Evolutionary conservation across 805 yeast species (phyloP), one percentile per base, ranked within the genome.

Genomic region (Candida palmyrensis): DNA sequence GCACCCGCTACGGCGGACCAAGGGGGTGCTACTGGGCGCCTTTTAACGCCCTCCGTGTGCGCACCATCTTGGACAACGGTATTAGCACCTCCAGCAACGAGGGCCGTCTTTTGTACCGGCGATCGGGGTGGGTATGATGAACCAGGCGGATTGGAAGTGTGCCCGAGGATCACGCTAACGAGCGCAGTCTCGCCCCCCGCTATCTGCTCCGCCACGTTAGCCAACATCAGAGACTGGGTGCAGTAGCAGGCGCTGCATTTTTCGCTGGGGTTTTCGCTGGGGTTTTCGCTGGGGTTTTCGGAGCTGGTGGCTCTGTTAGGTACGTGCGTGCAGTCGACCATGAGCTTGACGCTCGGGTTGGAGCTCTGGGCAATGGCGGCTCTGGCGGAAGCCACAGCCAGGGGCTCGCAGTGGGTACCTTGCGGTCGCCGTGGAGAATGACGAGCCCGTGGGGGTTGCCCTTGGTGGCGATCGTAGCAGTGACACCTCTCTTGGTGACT

Each of bases 241-340:
- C 79, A 76, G 79, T 76, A 88, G 67, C 92, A 92, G 66, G 92
- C 92, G 62, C 73, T 79, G 24, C 97, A 88, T 72, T 92, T 92
- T 50, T 97, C 98, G n/a, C n/a, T n/a, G n/a, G n/a, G n/a, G n/a
- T n/a, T n/a, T n/a, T n/a, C n/a, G n/a, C n/a, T n/a, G n/a, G n/a
- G n/a, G n/a, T n/a, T n/a, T n/a, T n/a, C n/a, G n/a, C n/a, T n/a
- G n/a, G n/a, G n/a, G n/a, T n/a, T n/a, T n/a, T n/a, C n/a, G n/a
- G n/a, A n/a, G n/a, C n/a, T n/a, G n/a, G n/a, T n/a, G n/a, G n/a
- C n/a, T n/a, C n/a, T n/a, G n/a, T n/a, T n/a, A n/a, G n/a, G n/a
- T n/a, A n/a, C n/a, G 64, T 92, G 98, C 29, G 97, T 89, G 66
- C 96, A 92, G 66, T 92, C 98, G 41, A 92, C 83, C 98, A 92